phyloP scores from a whole-genome alignment of 2,329 filamentous ascomycete species.

The Aureobasidium zeae region DNA sequence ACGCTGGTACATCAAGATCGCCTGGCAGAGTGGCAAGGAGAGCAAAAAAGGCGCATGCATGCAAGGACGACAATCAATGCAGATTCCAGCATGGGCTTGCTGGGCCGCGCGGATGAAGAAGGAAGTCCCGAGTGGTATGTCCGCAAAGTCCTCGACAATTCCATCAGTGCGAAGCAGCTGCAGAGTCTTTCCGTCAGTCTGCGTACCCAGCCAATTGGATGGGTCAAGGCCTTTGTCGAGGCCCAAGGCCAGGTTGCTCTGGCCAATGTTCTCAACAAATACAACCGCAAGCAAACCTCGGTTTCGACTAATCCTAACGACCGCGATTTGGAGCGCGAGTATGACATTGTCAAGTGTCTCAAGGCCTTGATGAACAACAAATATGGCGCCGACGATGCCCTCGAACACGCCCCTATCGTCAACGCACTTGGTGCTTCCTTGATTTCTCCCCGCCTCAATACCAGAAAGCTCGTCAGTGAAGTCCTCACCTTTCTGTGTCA shows the following conservation, averaged over 20 bases:
- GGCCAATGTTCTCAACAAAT: constrained; percentile 85
- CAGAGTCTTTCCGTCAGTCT: constrained; percentile 90
- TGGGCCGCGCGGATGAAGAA: constrained; percentile 80
- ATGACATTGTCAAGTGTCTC: constrained; percentile 94
- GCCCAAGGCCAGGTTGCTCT: constrained; percentile 94
- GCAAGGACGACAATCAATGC: constrained; percentile 58
- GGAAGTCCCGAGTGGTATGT: constrained; percentile 98
- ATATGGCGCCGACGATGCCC: constrained; percentile 91
- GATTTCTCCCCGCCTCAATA: constrained; percentile 80
- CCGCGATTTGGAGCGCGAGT: constrained; percentile 80
- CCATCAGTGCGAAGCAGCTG: constrained; percentile 80
- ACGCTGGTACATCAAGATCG: constrained; percentile 92
- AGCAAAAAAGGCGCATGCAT: constrained; percentile 77
- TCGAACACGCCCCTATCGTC: constrained; percentile 82
- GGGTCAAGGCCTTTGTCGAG: constrained; percentile 94
- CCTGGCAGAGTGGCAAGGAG: constrained; percentile 84
- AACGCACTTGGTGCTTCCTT: constrained; percentile 79
- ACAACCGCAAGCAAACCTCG: constrained; percentile 75
- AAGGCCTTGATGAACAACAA: constrained; percentile 99
- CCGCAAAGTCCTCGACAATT: constrained; percentile 91
- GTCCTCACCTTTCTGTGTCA: constrained; percentile 93
- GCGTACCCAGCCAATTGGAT: constrained; percentile 89
- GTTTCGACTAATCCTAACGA: constrained; percentile 62
- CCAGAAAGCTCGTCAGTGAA: constrained; percentile 89
- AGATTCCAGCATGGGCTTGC: constrained; percentile 57